Evolutionary conservation across 2,329 filamentous ascomycete genomes (phyloP).

Genomic region (Fusarium paranaense): DNA sequence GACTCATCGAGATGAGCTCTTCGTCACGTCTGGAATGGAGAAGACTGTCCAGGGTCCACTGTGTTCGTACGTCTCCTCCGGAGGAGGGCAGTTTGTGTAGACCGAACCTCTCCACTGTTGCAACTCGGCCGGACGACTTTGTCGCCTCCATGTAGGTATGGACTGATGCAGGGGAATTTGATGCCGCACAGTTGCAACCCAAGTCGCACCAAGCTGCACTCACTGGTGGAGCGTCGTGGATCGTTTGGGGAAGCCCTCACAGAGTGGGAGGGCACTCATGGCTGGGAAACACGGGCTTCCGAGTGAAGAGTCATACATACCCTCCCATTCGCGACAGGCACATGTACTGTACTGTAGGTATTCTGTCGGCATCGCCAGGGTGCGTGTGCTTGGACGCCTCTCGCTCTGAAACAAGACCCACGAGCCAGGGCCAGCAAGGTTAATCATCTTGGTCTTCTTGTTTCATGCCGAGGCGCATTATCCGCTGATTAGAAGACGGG

Average conservation of each 20-base stretch:
- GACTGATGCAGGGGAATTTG: constrained; percentile 29
- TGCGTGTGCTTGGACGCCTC: constrained; percentile 11
- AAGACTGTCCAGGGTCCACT: constrained; percentile 1
- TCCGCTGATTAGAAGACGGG: background rate
- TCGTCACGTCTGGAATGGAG: background rate
- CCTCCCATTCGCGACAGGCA: constrained; percentile 1
- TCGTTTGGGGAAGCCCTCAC: constrained; percentile 16
- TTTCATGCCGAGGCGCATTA: background rate
- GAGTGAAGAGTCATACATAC: constrained; percentile 10
- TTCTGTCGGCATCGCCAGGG: constrained; percentile 20
- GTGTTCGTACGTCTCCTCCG: constrained; percentile 8
- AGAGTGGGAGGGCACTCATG: constrained; percentile 4
- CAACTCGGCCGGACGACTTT: constrained; percentile 1
- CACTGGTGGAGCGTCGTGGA: constrained; percentile 17
- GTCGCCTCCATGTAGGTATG: constrained; percentile 14
- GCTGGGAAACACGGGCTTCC: constrained; percentile 2
- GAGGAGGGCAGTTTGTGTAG: background rate
- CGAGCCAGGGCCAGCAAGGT: constrained; percentile 2
- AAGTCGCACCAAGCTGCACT: constrained; percentile 19
- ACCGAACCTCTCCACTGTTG: constrained; percentile 1
- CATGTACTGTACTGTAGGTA: constrained; percentile 3
- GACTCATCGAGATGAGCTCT: constrained; percentile 18
- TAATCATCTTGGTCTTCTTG: background rate
- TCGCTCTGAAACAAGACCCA: constrained; percentile 20
- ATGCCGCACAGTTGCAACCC: constrained; percentile 17